Conservation (phyloP, 73 alveolate genomes). For the Stentor roeselii region DNA sequence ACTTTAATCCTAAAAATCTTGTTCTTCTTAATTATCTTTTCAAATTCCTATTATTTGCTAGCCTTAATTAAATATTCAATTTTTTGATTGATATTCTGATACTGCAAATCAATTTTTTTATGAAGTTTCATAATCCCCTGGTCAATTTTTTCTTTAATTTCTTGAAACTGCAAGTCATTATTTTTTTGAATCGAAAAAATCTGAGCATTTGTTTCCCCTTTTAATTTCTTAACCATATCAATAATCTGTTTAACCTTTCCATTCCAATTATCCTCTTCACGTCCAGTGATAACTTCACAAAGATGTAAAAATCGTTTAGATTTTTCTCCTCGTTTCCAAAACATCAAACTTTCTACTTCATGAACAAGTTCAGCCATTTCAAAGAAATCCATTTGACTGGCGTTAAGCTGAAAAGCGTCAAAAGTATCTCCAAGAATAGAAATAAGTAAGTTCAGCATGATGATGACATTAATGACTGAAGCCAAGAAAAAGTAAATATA, state of each 20-base stretch:
- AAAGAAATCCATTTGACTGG: not conserved
- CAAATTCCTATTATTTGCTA: too few relatives aligned
- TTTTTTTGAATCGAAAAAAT: too few relatives aligned
- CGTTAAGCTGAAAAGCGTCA: not conserved
- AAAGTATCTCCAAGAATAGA: constrained; percentile 7
- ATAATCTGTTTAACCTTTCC: not conserved
- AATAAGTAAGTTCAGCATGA: constrained; percentile 6
- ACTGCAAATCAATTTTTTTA: too few relatives aligned
- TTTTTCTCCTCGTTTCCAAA: not conserved
- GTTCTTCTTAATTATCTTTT: too few relatives aligned
- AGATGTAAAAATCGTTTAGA: not conserved
- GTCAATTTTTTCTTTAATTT: too few relatives aligned
- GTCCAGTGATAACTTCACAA: not conserved
- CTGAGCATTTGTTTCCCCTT: too few relatives aligned
- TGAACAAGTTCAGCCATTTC: not conserved
- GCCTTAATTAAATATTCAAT: too few relatives aligned
- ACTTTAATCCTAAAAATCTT: too few relatives aligned
- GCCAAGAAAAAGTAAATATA: not conserved
- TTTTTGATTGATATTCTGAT: too few relatives aligned
- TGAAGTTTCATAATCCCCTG: too few relatives aligned
- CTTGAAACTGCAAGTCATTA: too few relatives aligned
- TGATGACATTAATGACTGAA: constrained; percentile 6
- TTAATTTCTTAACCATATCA: too few relatives aligned
- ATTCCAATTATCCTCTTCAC: not conserved
- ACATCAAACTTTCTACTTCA: constrained; percentile 5